Evolutionary conservation across 352 stramenopile genomes (phyloP).

Genomic region (Phytopythium boreale): DNA sequence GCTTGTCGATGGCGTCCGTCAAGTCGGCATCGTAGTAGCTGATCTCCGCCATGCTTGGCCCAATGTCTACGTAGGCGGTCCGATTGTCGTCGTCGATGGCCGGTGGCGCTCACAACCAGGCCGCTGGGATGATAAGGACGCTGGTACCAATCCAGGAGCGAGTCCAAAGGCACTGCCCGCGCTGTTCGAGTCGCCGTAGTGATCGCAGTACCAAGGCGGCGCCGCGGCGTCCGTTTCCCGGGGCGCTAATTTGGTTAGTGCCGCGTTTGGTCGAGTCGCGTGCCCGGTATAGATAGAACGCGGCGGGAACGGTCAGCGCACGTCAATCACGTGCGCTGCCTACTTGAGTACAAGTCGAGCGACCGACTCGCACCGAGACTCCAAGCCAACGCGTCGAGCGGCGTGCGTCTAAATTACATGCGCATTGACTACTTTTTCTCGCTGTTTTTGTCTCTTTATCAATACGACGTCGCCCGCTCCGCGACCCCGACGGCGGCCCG

Average conservation of each 20-base stretch:
- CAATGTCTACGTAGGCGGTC: too few relatives aligned
- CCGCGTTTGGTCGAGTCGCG: neutral
- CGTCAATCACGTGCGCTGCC: neutral
- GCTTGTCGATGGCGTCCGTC: constrained; percentile 75
- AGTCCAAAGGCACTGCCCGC: too few relatives aligned
- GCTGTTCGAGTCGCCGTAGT: neutral
- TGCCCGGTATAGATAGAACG: constrained; percentile 1
- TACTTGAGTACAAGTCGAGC: too few relatives aligned
- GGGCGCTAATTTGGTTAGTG: neutral
- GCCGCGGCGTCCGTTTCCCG: neutral
- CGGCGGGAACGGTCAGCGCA: neutral
- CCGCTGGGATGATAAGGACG: too few relatives aligned
- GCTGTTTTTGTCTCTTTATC: constrained; percentile 7
- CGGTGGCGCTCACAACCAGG: too few relatives aligned
- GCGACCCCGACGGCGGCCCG: neutral
- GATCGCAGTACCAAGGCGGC: neutral
- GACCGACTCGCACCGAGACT: neutral
- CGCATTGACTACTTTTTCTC: neutral
- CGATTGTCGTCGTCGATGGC: too few relatives aligned
- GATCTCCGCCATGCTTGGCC: constrained; percentile 69
- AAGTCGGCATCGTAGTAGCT: constrained; percentile 87
- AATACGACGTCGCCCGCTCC: neutral
- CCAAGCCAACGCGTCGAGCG: neutral
- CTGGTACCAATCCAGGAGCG: too few relatives aligned
- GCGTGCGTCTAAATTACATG: constrained; percentile 5